Base-by-base conservation (phyloP, 306 rosid species). In the Castanopsis chinensis region DNA sequence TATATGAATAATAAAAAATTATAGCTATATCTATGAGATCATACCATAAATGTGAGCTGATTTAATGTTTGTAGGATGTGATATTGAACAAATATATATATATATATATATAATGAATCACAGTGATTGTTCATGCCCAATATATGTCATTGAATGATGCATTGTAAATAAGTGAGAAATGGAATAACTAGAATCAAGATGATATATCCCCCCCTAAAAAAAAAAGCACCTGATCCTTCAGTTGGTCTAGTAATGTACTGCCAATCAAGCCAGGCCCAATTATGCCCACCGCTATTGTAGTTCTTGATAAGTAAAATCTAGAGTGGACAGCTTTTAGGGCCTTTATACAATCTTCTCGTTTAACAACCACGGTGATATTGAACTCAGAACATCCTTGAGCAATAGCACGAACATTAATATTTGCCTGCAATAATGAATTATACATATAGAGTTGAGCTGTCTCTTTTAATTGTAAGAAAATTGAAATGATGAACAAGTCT, bases 321-420 rank as follows among this genome's bases (percentile, higher is more conserved):
- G 99, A 93, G 85, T 95, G 99, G 70, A 95, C 99, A 52, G 99
- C 99, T 79, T 91, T 85, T 84, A 95, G 82, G 83, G 98, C 99
- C 84, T 90, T 93, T 82, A 95, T 88, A 81, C 98, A 93, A 81
- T 95, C 98, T 83, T 93, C 99, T 71, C 97, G 87, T 90, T 90
- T 95, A 59, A 95, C 18, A 35, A 95, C 98, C 41, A 95, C 97
- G 17, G 99, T 95, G 9, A 95, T 89, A 82, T 95, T 95, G 88
- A 93, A 93, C 91, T 95, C 99, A 5, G 93, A 85, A 81, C 99
- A 95, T 84, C 99, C 99, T 89, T 95, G 99, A 67, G 99, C 99
- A 76, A 95, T 95, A 73, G 99, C 99, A 37, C 99, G 99, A 59
- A 95, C 95, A 84, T 95, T 95, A 70, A 95, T 88, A 83, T 82